Evolutionary conservation across 495 filamentous ascomycete genomes (phyloP).

Genomic region (Bryoglossum gracile): DNA sequence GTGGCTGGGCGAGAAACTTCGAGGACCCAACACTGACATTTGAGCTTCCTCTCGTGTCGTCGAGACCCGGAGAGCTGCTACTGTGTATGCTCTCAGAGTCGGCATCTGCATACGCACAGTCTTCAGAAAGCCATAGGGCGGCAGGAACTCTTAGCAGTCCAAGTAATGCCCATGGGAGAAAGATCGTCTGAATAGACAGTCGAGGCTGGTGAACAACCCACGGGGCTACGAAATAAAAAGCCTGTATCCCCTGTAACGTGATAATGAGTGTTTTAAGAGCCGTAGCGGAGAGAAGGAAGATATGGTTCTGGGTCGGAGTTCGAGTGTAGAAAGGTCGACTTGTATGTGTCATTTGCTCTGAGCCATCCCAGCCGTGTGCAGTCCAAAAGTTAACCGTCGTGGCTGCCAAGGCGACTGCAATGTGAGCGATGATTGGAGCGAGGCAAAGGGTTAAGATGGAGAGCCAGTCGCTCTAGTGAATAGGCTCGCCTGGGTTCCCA

Average conservation of each 20-base stretch:
- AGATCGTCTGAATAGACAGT: constrained; percentile 10
- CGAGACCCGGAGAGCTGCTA: neutral
- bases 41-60: neutral
- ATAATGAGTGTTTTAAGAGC: neutral
- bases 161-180: neutral
- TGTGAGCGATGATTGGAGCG: neutral
- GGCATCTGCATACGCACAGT: neutral
- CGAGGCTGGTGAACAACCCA: neutral
- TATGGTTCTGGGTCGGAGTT: constrained; percentile 5
- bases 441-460: neutral
- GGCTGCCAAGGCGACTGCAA: neutral
- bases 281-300: neutral
- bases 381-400: neutral
- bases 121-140: constrained; percentile 2
- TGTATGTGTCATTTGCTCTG: neutral
- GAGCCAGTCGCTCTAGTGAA: neutral
- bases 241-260: constrained; percentile 2
- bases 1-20: neutral
- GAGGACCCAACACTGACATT: too few relatives aligned
- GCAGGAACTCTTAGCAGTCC: constrained; percentile 10
- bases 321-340: constrained; percentile 13
- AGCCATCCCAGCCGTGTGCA: neutral
- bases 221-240: neutral
- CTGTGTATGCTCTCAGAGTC: neutral
- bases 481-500: neutral